These are phyloP conservation scores for Eragrostis curvula DNA, from an alignment of 176 grass and related monocot species.

Conservation along the genomic window DNA sequence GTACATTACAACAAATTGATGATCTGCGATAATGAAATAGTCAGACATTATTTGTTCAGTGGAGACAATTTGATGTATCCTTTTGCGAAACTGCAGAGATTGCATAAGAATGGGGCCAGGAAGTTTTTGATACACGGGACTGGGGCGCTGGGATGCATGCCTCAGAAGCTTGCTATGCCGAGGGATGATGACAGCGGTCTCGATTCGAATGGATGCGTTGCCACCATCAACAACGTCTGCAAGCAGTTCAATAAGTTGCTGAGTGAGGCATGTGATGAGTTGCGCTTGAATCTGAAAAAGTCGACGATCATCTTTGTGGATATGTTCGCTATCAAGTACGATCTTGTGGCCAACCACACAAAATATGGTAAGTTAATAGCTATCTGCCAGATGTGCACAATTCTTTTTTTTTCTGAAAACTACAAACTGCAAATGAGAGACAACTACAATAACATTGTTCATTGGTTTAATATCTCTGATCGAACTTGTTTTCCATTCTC, in stretches of 20 bases:
- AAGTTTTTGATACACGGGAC: slow-evolving; percentile 87
- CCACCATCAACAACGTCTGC: slow-evolving; percentile 57
- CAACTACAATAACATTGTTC: neutral
- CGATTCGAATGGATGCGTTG: slow-evolving; percentile 62
- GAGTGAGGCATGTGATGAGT: slow-evolving; percentile 53
- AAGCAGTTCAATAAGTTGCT: slow-evolving; percentile 72
- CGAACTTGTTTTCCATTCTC: neutral
- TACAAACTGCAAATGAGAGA: too few species aligned
- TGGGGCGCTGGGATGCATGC: slow-evolving; percentile 75
- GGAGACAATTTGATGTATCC: neutral
- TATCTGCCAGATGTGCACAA: too few species aligned
- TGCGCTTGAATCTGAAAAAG: slow-evolving; percentile 54
- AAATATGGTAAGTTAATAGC: slow-evolving; percentile 56
- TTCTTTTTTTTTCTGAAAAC: neutral
- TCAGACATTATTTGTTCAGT: neutral
- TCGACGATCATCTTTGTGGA: slow-evolving; percentile 67
- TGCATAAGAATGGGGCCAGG: slow-evolving; percentile 68
- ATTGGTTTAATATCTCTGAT: neutral
- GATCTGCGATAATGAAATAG: neutral
- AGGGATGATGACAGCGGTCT: slow-evolving; percentile 54
- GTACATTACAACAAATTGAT: neutral
- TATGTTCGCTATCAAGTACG: slow-evolving; percentile 86
- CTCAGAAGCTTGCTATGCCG: slow-evolving; percentile 67
- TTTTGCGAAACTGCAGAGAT: slow-evolving; percentile 50
- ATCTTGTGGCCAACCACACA: slow-evolving; percentile 72